Conservation (phyloP, 1,284 basidiomycete genomes). For the Cryptococcus hybrid region DNA sequence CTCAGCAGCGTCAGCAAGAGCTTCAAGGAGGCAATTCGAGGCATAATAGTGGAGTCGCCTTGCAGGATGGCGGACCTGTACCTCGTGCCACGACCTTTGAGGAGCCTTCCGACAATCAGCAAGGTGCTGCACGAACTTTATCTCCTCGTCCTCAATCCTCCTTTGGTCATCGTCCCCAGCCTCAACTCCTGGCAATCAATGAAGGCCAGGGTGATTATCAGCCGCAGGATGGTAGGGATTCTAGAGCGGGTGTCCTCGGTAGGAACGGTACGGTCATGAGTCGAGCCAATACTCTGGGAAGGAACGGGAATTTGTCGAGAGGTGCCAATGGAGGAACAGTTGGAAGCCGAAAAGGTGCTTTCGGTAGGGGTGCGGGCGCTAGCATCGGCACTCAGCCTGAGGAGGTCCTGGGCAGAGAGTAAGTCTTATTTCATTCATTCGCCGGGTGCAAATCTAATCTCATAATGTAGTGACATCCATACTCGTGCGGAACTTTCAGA, state of each 20-base stretch:
- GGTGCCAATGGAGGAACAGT: constrained; percentile 44
- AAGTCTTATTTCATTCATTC: constrained; percentile 8
- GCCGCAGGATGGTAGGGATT: constrained; percentile 21
- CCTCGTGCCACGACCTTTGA: constrained; percentile 21
- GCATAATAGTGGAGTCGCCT: constrained; percentile 5
- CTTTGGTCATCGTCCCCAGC: constrained; percentile 35
- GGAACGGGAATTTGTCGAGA: constrained; percentile 33
- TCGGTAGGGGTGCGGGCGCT: constrained; percentile 44
- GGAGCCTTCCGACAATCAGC: constrained; percentile 5
- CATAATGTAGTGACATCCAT: constrained; percentile 39
- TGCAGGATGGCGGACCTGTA: constrained; percentile 18
- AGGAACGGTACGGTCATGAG: constrained; percentile 28
- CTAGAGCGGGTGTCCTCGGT: constrained; percentile 19
- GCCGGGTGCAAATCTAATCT: background rate
- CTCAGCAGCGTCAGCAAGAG: constrained; percentile 32
- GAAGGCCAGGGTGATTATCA: constrained; percentile 12
- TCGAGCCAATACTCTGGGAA: constrained; percentile 30
- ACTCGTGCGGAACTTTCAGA: constrained; percentile 42
- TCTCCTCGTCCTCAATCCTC: constrained; percentile 23
- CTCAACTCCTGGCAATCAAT: constrained; percentile 24
- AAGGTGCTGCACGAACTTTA: background rate
- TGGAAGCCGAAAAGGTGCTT: constrained; percentile 40
- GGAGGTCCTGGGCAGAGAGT: constrained; percentile 46
- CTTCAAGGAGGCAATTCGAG: constrained; percentile 28
- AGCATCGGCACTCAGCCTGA: constrained; percentile 47